Base-by-base conservation (phyloP, 305 asterid species). In the Fraxinus angustifolia region DNA sequence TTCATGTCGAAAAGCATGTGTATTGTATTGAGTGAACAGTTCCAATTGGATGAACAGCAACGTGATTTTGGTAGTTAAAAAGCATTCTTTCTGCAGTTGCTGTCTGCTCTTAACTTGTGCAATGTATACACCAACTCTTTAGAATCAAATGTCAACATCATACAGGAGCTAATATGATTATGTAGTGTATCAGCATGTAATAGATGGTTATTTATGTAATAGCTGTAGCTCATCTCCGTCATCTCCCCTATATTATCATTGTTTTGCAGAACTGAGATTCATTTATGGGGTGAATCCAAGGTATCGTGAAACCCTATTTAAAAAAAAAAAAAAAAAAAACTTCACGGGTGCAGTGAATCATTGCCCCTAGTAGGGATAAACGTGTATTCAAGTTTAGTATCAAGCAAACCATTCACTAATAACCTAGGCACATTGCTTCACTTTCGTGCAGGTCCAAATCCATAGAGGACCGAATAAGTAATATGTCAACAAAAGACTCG, bases 51-150 rank as follows among this genome's bases (percentile, higher is more conserved):
- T 86, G 89, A 87, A 87, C 91, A 84, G 81, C 80, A 72, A 79
- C 84, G 85, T 89, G 87, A 85, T 93, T 90, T 90, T 90, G 88
- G 88, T 88, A 87, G 89, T 80, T 65, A 79, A 70, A 30, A 87
- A 78, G 70, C 80, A 86, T 85, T 87, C 85, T 90, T 88, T 78
- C 72, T 81, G 76, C 75, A 60, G 45, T 75, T 84, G 79, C 58
- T 67, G 80, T 72, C 74, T 82, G 82, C 62, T 56, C 67, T 50
- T 50, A 17, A 56, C 28, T 56, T 56, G 67, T 56, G 26, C 67
- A 6, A 56, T 71, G 14, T 23, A 65, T 26, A 10, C 72, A 23
- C 16, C 14, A 7, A 62, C 72, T 23, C 34, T 23, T 21, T 65
- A 12, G 73, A 26, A 65, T 65, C 35, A 23, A 26, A 65, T 65